Evolutionary conservation across 345 rosid genomes (phyloP).

Genomic region (Murraya paniculata): DNA sequence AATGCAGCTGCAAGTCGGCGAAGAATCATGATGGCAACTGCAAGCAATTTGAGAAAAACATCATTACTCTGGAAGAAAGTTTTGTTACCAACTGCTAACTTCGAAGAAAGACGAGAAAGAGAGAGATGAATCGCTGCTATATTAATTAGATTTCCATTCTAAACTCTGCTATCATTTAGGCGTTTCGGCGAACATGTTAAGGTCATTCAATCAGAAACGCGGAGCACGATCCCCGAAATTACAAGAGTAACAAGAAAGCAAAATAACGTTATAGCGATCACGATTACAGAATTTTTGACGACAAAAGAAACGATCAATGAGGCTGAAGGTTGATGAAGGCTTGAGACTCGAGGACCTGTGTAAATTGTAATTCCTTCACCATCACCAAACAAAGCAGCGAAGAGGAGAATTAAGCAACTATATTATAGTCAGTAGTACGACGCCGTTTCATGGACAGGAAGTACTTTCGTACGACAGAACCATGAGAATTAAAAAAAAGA

Average conservation of each 20-base stretch:
- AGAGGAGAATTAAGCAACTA: too few species aligned
- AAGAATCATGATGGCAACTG: conserved; percentile 38
- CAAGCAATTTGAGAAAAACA: not conserved
- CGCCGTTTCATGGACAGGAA: too few species aligned
- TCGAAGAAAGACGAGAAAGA: not conserved
- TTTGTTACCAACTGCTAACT: not conserved
- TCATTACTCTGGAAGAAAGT: not conserved
- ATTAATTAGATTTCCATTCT: not conserved
- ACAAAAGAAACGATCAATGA: too few species aligned
- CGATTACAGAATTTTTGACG: too few species aligned
- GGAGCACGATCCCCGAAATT: accelerated
- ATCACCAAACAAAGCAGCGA: too few species aligned
- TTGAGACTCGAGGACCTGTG: too few species aligned
- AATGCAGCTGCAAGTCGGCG: conserved; percentile 31
- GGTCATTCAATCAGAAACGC: not conserved
- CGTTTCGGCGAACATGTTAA: conserved; percentile 24
- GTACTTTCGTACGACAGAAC: too few species aligned
- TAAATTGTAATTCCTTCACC: too few species aligned
- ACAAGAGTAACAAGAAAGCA: not conserved
- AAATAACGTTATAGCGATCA: not conserved
- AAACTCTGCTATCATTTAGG: conserved; percentile 13
- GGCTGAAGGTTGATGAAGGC: too few species aligned
- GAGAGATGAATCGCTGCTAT: not conserved
- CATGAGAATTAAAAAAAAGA: too few species aligned
- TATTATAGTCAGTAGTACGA: too few species aligned